Base-by-base conservation (phyloP, 1,284 basidiomycete species). In the Exobasidium cylindrosporum region DNA sequence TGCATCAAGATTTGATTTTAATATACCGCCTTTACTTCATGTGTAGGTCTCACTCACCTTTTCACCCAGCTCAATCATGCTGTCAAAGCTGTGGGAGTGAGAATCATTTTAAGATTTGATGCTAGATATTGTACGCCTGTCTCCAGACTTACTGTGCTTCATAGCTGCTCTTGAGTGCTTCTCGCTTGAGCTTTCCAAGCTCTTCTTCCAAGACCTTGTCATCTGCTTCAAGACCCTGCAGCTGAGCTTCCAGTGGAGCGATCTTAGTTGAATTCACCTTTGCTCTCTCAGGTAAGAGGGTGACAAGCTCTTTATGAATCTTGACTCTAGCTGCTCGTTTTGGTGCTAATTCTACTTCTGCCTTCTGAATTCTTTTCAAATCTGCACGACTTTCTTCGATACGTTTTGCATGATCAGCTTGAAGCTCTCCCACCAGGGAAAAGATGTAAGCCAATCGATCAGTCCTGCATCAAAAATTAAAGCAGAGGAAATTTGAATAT, bases 31-130 rank as follows among this genome's bases (percentile, higher is more conserved):
- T n/a, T 45, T 14, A n/a, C 14, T 14, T 45, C 49, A 52, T 57
- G 62, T n/a, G n/a, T n/a, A n/a, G n/a, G n/a, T n/a, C n/a, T n/a
- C n/a, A n/a, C n/a, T n/a, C n/a, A n/a, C n/a, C n/a, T 73, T 74
- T 40, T 76, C 74, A 21, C 74, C 74, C 50, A 73, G 69, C 58
- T 73, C 71, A 58, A 73, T 72, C 47, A 75, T 60, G 50, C 68
- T 70, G 62, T 76, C 74, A 43, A 75, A 72, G 59, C n/a, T n/a
- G n/a, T n/a, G n/a, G n/a, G n/a, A n/a, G n/a, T n/a, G n/a, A n/a
- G n/a, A n/a, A n/a, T n/a, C n/a, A n/a, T n/a, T 72, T 65, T 63
- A 60, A 74, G 56, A 49, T 61, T 64, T 10, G 14, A 44, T 44
- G n/a, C 14, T 14, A 44, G 43, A 44, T 14, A n/a, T 14, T 14